Evolutionary conservation across 2,329 filamentous ascomycete genomes (phyloP), one percentile per base, ranked within the genome.

Genomic region (Ophiostoma pallidulum): DNA sequence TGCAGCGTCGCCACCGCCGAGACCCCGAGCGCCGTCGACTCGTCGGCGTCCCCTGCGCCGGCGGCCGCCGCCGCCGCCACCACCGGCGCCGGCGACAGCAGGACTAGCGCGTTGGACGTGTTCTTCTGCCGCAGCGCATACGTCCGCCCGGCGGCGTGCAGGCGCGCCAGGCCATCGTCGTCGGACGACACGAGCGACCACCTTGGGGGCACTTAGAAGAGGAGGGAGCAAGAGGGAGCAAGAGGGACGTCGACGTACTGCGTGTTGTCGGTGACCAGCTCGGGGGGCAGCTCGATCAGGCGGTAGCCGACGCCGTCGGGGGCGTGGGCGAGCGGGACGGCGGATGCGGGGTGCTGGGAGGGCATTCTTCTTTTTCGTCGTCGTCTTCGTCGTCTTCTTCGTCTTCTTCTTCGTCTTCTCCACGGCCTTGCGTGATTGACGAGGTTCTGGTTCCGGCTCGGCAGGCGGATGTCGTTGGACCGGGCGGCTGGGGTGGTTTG

Each of bases 61-160:
- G 47, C 18, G 7, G 43, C 47, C n/a, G 57, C 49, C 24, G 56
- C 57, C 8, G 59, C 32, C 22, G 49, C 39, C 6, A 36, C 24
- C 24, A 51, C 47, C 32, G 54, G 48, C 8, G 57, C 53, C 3
- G 69, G 64, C 22, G 64, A 59, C 28, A 82, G 65, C 3, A 83
- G 60, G 56, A 82, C 74, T 40, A 83, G 67, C n/a, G 75, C 73
- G 58, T 83, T 83, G 39, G 79, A 83, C 0, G 79, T 82, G 60
- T 82, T 82, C 60, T 82, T 82, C 57, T 82, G 79, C 26, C 75
- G 75, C 40, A 83, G 68, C 6, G 70, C 69, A 63, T 80, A 83
- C 14, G 71, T 73, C 55, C 71, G 73, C 45, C 66, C 61, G 4
- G 69, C 70, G 1, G 71, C 70, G 55, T 66, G 72, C 46, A 82